Base-by-base conservation (phyloP, 106 monocot genomes). In the Ottelia alismoides region DNA sequence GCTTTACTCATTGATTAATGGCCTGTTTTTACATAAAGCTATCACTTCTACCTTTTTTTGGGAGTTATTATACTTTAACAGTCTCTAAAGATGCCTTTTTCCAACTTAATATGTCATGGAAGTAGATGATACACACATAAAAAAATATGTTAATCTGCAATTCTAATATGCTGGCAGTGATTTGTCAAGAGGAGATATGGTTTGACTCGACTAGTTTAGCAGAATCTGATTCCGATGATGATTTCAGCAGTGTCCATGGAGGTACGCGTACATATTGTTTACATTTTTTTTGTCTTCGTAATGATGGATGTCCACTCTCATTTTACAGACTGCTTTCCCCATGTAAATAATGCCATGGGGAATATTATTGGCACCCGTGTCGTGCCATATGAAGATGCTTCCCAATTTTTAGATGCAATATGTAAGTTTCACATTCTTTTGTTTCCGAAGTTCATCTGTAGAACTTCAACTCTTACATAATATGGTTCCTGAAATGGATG, bases 181-280 rank as follows among this genome's bases (percentile, higher is more conserved):
- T 79, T 27, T 59, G 76, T 45, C 79, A 85, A 52, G 84, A 86
- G 56, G 85, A 86, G 51, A 51, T 68, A 21, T 86, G 85, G 80
- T 86, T 80, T 51, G 80, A 86, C 31, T 85, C 79, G 9, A 50
- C 79, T 27, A 85, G 84, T 28, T 76, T 85, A 49, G 44, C 73
- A 32, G 84, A 85, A 45, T 79, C 79, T 45, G 84, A 85, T 40
- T 76, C 79, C 25, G 84, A 85, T 60, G 84, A 85, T 57, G 84
- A 85, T 57, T 79, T 76, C 59, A 62, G 56, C 18, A 85, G 84
- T 56, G 79, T 76, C 26, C 76, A 76, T 64, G 84, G 84, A 76
- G 84, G 84, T 80, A 66, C 40, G 6, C 16, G 6, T 43, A 16
- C 40, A 7, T 43, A 7, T 16, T 43, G 40, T 31, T 43, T 14